Conservation (phyloP, 305 asterid species). For the Caryopteris hybrid region DNA sequence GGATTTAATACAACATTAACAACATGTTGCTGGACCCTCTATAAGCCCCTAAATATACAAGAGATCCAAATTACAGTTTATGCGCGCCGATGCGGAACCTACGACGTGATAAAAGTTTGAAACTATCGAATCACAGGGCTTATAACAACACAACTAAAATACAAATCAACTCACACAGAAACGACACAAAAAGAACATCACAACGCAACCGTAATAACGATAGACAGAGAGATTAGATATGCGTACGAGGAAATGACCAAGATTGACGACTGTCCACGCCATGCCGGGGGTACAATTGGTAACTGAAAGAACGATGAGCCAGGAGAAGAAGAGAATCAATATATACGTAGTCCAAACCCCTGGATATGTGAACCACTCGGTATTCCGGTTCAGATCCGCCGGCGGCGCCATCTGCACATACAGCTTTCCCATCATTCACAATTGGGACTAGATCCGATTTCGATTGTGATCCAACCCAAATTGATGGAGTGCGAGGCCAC, state of each 20-base stretch:
- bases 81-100: background rate
- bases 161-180: background rate
- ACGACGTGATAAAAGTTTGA: background rate
- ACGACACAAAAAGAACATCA: background rate
- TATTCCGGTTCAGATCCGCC: constrained; percentile 83
- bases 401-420: constrained; percentile 80
- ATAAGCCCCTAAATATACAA: background rate
- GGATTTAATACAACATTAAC: background rate
- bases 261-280: constrained; percentile 91
- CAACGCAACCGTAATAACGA: background rate
- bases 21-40: background rate
- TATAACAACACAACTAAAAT: background rate
- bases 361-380: constrained; percentile 93
- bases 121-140: background rate
- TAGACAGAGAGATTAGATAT: background rate
- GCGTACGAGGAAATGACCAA: constrained; percentile 68
- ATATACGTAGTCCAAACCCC: constrained; percentile 95
- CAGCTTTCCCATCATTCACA: constrained; percentile 52
- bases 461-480: constrained; percentile 14
- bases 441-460: constrained; percentile 2
- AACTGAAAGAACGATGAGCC: constrained; percentile 73
- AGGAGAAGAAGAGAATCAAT: constrained; percentile 73
- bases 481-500: background rate
- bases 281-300: constrained; percentile 81
- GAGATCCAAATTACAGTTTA: constrained; percentile 8